These are phyloP conservation scores for Fonsecaea nubica DNA, from an alignment of 2,329 filamentous ascomycete species.

Conservation along the genomic window DNA sequence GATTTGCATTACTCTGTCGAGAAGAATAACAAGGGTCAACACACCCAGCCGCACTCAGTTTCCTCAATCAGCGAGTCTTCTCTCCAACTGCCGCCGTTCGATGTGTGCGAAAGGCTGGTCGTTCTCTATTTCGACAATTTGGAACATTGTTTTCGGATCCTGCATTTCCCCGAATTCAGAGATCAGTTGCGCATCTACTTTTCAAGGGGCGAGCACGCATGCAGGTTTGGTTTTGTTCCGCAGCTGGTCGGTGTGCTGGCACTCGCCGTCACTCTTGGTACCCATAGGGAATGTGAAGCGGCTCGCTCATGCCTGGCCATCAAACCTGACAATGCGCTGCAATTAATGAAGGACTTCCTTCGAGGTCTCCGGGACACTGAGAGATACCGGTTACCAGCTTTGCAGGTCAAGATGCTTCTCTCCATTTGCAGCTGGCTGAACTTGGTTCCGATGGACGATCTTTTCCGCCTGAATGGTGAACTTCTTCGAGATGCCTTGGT, in stretches of 20 bases:
- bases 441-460: conserved; percentile 28
- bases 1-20: conserved; percentile 29
- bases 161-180: conserved; percentile 34
- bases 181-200: conserved; percentile 33
- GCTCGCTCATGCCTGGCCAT: conserved; percentile 25
- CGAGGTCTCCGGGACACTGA: conserved; percentile 17
- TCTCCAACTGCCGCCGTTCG: conserved; percentile 29
- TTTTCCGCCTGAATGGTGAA: conserved; percentile 35
- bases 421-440: conserved; percentile 35
- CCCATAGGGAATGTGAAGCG: conserved; percentile 33
- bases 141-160: conserved; percentile 39
- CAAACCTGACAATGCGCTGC: conserved; percentile 23
- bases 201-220: conserved; percentile 28
- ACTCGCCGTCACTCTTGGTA: conserved; percentile 32
- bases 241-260: conserved; percentile 36
- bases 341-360: conserved; percentile 33
- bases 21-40: conserved; percentile 19
- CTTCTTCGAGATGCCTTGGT: conserved; percentile 36
- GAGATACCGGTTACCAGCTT: conserved; percentile 29
- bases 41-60: not conserved
- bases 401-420: conserved; percentile 36
- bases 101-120: conserved; percentile 31
- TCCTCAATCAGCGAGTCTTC: not conserved
- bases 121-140: conserved; percentile 39
- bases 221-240: conserved; percentile 33